Evolutionary conservation across 169 alveolate species (phyloP), one percentile per base, ranked within the genome.

Genomic region (Eimeria tenella): DNA sequence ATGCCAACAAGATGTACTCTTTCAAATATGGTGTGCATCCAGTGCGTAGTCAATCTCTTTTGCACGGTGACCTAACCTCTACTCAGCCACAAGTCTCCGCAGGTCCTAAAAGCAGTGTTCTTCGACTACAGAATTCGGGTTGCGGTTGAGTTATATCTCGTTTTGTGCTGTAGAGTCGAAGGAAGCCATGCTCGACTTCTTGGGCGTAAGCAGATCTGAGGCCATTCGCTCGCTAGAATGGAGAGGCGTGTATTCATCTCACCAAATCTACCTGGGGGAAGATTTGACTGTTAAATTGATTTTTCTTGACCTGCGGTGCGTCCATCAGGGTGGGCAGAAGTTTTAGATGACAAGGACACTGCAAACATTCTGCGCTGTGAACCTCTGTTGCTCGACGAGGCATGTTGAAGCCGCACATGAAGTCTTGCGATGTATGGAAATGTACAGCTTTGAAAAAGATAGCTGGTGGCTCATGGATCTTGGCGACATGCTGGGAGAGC

Each of bases 401-500:
- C 42, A 31, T 31, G 42, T 31, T 31, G 2, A 31, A 31, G 42
- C 21, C 21, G 4, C 15, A 23, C 17, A 10, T 4, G 17, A 25
- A 15, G 52, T 15, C 42, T 17, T 55, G 50, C 23, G 55, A 50
- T 56, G 75, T 42, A 60, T 62, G 81, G 19, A 62, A 60, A 49
- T 63, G 60, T 62, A 19, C 86, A 91, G 95, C 4, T 91, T 91
- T 49, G 88, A 81, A 55, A 86, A 86, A 19, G 95, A 91, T 71
- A 49, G 92, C 56, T 91, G 95, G 95, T 49, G 90, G 86, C 84
- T 65, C 58, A 55, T 91, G 92, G 92, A 86, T 15, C 81, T 77
- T n/a, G 95, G 95, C 5, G 95, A 91, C 77, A 65, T 91, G 82
- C 77, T 91, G 50, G 95, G 95, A 19, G 79, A 79, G 65, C 95